Percentiles rank a stretch among this genome's conserved stretches.
Evolutionary conservation across 805 yeast species (phyloP).

Genomic region (Candida ficus): DNA sequence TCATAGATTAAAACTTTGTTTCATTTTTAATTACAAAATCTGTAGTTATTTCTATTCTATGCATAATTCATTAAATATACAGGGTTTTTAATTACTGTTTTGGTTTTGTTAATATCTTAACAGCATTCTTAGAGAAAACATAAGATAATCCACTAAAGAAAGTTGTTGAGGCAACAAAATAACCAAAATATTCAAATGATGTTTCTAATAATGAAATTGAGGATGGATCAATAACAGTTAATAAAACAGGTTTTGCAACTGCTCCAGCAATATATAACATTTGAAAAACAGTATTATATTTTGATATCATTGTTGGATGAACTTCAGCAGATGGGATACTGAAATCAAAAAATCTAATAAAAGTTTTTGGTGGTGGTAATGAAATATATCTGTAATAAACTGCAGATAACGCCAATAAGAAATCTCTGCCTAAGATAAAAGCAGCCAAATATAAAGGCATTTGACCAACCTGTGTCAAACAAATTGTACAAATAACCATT

Average conservation of each 20-base stretch:
- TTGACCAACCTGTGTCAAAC: constrained; percentile 60
- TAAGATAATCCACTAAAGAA: constrained; percentile 74
- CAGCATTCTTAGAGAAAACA: constrained; percentile 63
- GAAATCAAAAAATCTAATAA: constrained; percentile 71
- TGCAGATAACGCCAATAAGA: constrained; percentile 66
- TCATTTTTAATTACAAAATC: too few species aligned
- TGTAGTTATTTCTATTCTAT: constrained; percentile 40
- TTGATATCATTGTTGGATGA: constrained; percentile 80
- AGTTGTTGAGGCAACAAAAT: constrained; percentile 65
- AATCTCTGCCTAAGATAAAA: constrained; percentile 81
- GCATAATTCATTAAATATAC: background rate
- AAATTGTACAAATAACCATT: constrained; percentile 80
- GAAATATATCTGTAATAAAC: constrained; percentile 67
- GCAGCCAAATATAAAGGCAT: constrained; percentile 69
- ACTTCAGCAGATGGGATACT: constrained; percentile 80
- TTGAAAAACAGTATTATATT: constrained; percentile 86
- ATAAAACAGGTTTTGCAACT: constrained; percentile 49
- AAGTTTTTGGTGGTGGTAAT: constrained; percentile 70
- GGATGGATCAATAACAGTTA: constrained; percentile 30
- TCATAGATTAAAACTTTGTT: too few species aligned
- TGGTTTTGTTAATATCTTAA: constrained; percentile 40
- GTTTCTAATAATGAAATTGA: constrained; percentile 20
- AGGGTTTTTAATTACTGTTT: background rate
- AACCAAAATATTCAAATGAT: constrained; percentile 37
- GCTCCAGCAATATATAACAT: constrained; percentile 78